Percentiles rank a stretch among this genome's conserved stretches.
phyloP scores from a whole-genome alignment of 371 early-diverging fungal genomes.

The Mortierella sp. region DNA sequence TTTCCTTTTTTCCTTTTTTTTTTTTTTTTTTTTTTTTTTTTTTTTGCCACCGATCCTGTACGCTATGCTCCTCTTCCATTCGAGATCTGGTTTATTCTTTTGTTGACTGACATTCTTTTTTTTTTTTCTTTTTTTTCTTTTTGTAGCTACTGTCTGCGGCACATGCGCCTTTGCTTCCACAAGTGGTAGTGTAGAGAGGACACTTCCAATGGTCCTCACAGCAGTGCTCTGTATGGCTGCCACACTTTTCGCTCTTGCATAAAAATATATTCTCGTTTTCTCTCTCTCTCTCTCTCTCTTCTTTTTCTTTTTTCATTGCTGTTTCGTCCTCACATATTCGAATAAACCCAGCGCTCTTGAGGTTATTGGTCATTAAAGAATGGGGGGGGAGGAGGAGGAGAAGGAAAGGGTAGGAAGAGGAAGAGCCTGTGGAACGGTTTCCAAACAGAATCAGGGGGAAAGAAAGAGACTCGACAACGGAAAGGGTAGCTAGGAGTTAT shows the following conservation, averaged over 20 bases:
- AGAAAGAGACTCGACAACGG: too few relatives aligned
- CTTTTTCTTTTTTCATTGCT: slow-evolving; percentile 4
- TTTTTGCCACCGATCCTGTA: neutral
- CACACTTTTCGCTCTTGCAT: slow-evolving; percentile 6
- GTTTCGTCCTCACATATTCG: too few relatives aligned
- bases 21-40: neutral
- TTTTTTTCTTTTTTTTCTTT: neutral
- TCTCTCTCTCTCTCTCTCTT: neutral
- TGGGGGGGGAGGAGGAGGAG: too few relatives aligned
- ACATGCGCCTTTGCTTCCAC: slow-evolving; percentile 29
- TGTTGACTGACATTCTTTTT: neutral
- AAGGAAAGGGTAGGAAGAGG: too few relatives aligned
- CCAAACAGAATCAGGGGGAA: too few relatives aligned
- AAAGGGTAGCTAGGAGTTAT: too few relatives aligned
- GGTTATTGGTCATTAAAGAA: too few relatives aligned
- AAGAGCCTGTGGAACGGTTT: too few relatives aligned
- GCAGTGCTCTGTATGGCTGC: slow-evolving; percentile 2
- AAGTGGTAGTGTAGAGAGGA: slow-evolving; percentile 12
- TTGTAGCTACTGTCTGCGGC: slow-evolving; percentile 29
- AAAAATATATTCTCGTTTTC: neutral
- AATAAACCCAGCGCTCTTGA: too few relatives aligned
- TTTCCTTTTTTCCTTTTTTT: neutral
- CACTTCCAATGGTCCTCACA: slow-evolving; percentile 8
- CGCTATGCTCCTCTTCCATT: neutral
- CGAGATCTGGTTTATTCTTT: neutral